A percentile compares a stretch with the other conserved stretches of the same genome.
These are phyloP conservation scores for Lipomyces spencermartinsiae DNA, from an alignment of 805 yeast genomes.

Conservation along the genomic window DNA sequence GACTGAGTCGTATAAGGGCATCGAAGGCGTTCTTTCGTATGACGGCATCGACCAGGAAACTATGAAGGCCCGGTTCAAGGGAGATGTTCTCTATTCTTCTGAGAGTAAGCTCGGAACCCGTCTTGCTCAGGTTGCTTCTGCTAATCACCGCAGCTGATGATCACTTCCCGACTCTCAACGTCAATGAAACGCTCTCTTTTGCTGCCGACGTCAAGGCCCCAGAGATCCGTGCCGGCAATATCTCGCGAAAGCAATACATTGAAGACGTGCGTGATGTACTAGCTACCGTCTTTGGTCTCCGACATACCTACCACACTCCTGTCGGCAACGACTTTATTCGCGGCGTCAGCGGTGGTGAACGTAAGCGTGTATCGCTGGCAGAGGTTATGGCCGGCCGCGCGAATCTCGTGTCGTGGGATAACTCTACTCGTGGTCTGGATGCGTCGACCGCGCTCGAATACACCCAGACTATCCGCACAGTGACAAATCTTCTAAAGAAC, in stretches of 20 bases:
- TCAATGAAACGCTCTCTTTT: conserved; percentile 71
- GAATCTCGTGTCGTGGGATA: conserved; percentile 74
- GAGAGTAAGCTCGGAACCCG: conserved; percentile 34
- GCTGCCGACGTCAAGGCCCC: conserved; percentile 77
- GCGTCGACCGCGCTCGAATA: conserved; percentile 83
- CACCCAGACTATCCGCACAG: conserved; percentile 66
- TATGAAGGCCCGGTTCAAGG: conserved; percentile 63
- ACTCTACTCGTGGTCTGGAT: conserved; percentile 85
- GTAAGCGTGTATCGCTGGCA: conserved; percentile 83
- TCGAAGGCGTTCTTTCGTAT: conserved; percentile 63
- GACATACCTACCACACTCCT: conserved; percentile 52
- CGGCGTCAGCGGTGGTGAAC: conserved; percentile 71
- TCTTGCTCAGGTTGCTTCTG: not conserved
- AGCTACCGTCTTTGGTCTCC: conserved; percentile 54
- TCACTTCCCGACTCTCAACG: conserved; percentile 80
- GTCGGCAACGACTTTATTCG: conserved; percentile 57
- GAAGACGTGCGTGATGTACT: conserved; percentile 81
- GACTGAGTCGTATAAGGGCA: conserved; percentile 56
- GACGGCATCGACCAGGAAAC: conserved; percentile 67
- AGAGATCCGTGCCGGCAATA: conserved; percentile 54
- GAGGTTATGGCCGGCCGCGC: conserved; percentile 75
- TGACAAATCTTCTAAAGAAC: conserved; percentile 59
- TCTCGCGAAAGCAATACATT: conserved; percentile 57
- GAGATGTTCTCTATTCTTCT: conserved; percentile 51
- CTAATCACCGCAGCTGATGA: conserved; percentile 55